Base-by-base conservation (phyloP, 768 basidiomycete species). In the Auricularia sp. region DNA sequence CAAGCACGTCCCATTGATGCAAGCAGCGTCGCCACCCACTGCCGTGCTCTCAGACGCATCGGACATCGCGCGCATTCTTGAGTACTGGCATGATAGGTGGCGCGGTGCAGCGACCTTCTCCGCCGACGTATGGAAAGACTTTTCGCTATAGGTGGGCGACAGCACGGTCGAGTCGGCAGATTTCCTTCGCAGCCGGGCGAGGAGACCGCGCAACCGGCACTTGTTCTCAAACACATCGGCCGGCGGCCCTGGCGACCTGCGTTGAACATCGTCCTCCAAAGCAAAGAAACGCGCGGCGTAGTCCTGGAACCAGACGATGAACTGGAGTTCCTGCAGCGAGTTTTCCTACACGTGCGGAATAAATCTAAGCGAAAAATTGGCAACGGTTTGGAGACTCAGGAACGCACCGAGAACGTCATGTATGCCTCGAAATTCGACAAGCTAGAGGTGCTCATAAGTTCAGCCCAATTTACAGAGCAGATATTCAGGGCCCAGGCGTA, bases 301-400 rank as follows among this genome's bases (percentile, higher is more conserved):
- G 64, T 77, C 75, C 71, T 78, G 72, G 56, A 60, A 77, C 76
- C 76, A 77, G 58, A 77, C 71, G 58, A 74, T 61, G 61, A 77
- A 77, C 58, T 77, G 76, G 16, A 77, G 71, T 54, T 73, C 72
- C 65, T 75, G 72, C 8, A 75, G 65, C 18, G 73, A 70, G 62
- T 71, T 69, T 61, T 74, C 74, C 75, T 76, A 62, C 44, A 7
- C 21, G 21, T 36, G 35, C 36, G 8, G 44, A 14, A 21, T 7
- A 43, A n/a, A 44, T 34, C 18, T 35, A 33, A 36, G 14, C 62
- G 39, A 23, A 6, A 21, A 36, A 7, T 42, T 14, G 8, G 39
- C 39, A 14, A 14, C 23, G 29, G 6, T 2, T 5, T 23, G 34
- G n/a, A 35, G 64, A 29, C 29, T 29, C 18, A 12, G 29, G 42